These are phyloP conservation scores for Metschnikowia hibisci DNA, from an alignment of 805 yeast genomes.

Conservation along the genomic window DNA sequence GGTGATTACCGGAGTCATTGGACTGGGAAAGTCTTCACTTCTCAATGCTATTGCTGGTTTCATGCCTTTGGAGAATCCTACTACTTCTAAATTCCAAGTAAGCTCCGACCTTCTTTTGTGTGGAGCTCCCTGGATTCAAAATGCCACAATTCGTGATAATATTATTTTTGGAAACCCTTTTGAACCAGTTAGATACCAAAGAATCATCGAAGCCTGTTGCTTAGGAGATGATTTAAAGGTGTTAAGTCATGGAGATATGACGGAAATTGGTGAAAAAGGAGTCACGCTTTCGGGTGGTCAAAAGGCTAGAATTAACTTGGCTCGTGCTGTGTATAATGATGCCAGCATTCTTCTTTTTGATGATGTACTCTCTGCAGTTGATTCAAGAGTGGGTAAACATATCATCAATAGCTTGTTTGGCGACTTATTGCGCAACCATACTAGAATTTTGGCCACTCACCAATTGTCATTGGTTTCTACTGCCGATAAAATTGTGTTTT, in stretches of 20 bases:
- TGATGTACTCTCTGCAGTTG: constrained; percentile 45
- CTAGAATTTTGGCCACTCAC: constrained; percentile 41
- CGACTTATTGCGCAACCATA: constrained; percentile 30
- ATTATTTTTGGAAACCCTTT: constrained; percentile 35
- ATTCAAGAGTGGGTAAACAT: constrained; percentile 41
- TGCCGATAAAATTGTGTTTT: constrained; percentile 37
- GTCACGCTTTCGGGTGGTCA: constrained; percentile 45
- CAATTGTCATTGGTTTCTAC: constrained; percentile 36
- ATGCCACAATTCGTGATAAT: constrained; percentile 38
- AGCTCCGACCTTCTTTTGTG: constrained; percentile 33
- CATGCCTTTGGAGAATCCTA: constrained; percentile 31
- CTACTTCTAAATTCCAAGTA: constrained; percentile 23
- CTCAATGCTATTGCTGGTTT: constrained; percentile 39
- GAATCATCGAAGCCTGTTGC: constrained; percentile 36
- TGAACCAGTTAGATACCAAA: constrained; percentile 26
- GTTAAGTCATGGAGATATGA: constrained; percentile 36
- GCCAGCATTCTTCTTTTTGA: constrained; percentile 35
- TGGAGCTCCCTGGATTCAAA: constrained; percentile 42
- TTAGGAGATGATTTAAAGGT: constrained; percentile 34
- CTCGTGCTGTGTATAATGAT: constrained; percentile 38
- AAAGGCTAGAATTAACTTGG: constrained; percentile 43
- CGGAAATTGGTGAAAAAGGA: constrained; percentile 45
- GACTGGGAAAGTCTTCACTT: constrained; percentile 42
- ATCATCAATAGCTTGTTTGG: constrained; percentile 34
- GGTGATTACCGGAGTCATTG: constrained; percentile 41